Evolutionary conservation across 345 rosid species (phyloP), one percentile per base, ranked within the genome.

Genomic region (Populus simonii): DNA sequence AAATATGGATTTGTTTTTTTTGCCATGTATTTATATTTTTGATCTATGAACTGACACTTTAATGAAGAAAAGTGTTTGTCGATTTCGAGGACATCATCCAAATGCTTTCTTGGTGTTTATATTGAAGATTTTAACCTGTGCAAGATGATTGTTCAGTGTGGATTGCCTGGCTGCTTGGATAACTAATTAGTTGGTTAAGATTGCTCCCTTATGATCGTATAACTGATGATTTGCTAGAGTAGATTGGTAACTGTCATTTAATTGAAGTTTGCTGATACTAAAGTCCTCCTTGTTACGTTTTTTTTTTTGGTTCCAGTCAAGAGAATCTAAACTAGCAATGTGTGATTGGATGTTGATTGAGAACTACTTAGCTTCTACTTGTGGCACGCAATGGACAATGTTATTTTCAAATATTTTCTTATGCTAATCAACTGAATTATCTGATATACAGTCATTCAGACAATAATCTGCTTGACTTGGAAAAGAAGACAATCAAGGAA

Each of bases 371-470:
- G 8, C 61, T 53, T 53, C 23, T 53, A 7, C 61, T 53, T 53
- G 9, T 53, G 73, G 59, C 20, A 13, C 55, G 6, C 10, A 67
- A 36, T 36, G 38, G 38, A 36, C 38, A 36, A 29, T 41, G 13
- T 13, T 16, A 59, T n/a, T 3, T 25, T 7, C 33, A 25, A 17
- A 27, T 4, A 73, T 49, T 79, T 66, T 71, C 66, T 53, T 68
- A 65, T 82, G 75, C 79, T 76, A 57, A 80, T 70, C 68, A 62
- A 33, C 22, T 77, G 49, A 66, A 43, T 68, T 82, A 29, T 76
- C 72, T 22, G 74, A 23, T 62, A n/a, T 85, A 85, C 92, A 96
- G 99, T 79, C 97, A 96, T 84, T 92, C 99, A 47, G 98, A 91
- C 84, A 88, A 80, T 76, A 90, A 96, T 82, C 89, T 96, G 81